A percentile compares a stretch with the other conserved stretches of the same genome.
Conservation (phyloP, 2,329 filamentous ascomycete genomes). For the Fusarium mundagurra region DNA sequence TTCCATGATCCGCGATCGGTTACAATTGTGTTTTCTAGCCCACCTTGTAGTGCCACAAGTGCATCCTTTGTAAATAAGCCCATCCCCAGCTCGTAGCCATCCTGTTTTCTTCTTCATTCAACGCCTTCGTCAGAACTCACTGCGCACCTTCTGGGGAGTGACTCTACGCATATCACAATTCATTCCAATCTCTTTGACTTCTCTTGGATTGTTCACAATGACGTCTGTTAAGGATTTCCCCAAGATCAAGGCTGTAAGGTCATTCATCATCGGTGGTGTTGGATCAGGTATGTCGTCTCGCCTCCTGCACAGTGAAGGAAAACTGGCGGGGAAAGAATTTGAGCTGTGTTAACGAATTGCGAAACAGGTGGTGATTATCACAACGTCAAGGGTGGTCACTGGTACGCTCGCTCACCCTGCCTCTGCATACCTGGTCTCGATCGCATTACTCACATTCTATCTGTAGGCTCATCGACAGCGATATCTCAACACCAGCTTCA, state of each 20-base stretch:
- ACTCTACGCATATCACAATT: not conserved
- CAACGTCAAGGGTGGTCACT: conserved; percentile 82
- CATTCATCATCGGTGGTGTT: conserved; percentile 68
- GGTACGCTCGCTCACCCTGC: conserved; percentile 53
- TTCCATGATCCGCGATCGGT: conserved; percentile 20
- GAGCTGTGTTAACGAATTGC: not conserved
- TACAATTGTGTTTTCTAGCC: conserved; percentile 18
- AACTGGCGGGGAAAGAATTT: not conserved
- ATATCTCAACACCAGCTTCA: conserved; percentile 93
- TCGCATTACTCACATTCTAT: conserved; percentile 7
- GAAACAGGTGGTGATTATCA: conserved; percentile 82
- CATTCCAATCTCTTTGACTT: not conserved
- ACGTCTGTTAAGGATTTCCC: conserved; percentile 69
- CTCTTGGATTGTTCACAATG: conserved; percentile 47
- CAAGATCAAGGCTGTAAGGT: conserved; percentile 78
- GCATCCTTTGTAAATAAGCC: conserved; percentile 33
- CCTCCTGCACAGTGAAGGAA: not conserved
- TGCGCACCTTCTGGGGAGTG: not conserved
- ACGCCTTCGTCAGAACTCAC: not conserved
- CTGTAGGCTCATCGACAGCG: conserved; percentile 86
- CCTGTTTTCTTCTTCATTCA: not conserved
- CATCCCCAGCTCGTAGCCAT: conserved; percentile 16
- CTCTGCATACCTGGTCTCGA: not conserved
- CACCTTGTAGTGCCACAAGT: conserved; percentile 22
- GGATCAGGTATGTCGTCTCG: conserved; percentile 43